Evolutionary conservation across 129 eudicot species (phyloP).

Genomic region (Tanacetum coccineum): DNA sequence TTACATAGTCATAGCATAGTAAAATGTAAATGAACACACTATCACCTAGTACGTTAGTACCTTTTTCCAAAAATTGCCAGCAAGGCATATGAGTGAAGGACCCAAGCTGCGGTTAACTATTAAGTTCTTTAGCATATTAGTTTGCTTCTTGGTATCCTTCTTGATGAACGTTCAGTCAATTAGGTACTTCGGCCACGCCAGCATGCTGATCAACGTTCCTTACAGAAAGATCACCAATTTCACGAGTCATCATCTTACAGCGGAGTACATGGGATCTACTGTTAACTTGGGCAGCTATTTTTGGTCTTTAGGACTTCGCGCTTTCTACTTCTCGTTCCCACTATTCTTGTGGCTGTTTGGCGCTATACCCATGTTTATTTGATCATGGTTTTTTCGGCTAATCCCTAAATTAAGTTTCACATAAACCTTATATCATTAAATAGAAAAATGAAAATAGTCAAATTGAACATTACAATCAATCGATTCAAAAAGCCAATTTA

Average conservation of each 20-base stretch:
- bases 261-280: slow-evolving; percentile 52
- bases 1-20: too few species aligned
- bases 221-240: slow-evolving; percentile 30
- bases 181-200: slow-evolving; percentile 79
- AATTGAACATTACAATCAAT: too few species aligned
- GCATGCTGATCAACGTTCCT: slow-evolving; percentile 81
- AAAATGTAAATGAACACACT: too few species aligned
- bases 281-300: slow-evolving; percentile 73
- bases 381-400: too few species aligned
- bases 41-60: too few species aligned
- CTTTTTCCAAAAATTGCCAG: too few species aligned
- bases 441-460: too few species aligned
- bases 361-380: slow-evolving; percentile 25
- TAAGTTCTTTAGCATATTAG: slow-evolving; percentile 67
- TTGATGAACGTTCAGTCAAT: slow-evolving; percentile 73
- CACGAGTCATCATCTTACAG: slow-evolving; percentile 31
- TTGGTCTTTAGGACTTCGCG: slow-evolving; percentile 74
- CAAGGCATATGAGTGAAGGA: slow-evolving; percentile 47
- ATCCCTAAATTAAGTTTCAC: too few species aligned
- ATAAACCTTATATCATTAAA: too few species aligned
- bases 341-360: slow-evolving; percentile 81
- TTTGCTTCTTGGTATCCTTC: slow-evolving; percentile 69
- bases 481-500: too few species aligned
- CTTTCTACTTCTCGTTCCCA: slow-evolving; percentile 74
- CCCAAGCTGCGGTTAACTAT: slow-evolving; percentile 45